These are phyloP conservation scores for Breynia disticha DNA, from an alignment of 441 rosid species.

Conservation along the genomic window DNA sequence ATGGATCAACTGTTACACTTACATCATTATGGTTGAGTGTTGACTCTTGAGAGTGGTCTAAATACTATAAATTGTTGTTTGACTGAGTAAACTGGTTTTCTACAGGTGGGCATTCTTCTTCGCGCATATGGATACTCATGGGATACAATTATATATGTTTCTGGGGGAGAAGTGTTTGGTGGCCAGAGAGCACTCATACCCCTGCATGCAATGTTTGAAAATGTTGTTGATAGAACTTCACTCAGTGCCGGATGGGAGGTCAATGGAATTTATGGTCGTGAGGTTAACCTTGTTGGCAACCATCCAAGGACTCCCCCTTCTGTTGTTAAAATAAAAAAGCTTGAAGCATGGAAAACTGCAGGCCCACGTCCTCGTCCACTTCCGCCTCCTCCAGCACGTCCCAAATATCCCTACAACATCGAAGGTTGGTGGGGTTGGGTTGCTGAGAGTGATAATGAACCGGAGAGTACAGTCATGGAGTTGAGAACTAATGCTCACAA, in stretches of 20 bases:
- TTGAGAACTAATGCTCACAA: conserved; percentile 95
- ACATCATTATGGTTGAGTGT: too few species aligned
- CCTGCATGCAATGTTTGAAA: conserved; percentile 85
- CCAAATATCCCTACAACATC: conserved; percentile 73
- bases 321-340: conserved; percentile 44
- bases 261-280: conserved; percentile 76
- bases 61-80: too few species aligned
- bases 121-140: conserved; percentile 85
- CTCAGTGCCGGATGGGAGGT: conserved; percentile 87
- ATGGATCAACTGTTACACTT: too few species aligned
- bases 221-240: conserved; percentile 88
- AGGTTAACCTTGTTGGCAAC: conserved; percentile 44
- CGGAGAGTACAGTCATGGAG: conserved; percentile 91
- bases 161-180: conserved; percentile 95
- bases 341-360: conserved; percentile 44
- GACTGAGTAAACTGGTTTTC: conserved; percentile 1
- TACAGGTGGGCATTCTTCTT: conserved; percentile 84
- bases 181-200: conserved; percentile 87
- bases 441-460: conserved; percentile 97
- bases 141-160: conserved; percentile 76
- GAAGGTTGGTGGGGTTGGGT: conserved; percentile 99
- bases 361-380: conserved; percentile 94
- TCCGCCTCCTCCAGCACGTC: conserved; percentile 84
- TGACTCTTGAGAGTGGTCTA: too few species aligned
- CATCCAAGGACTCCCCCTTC: conserved; percentile 41